Base-by-base conservation (phyloP, 345 rosid species). In the Gossypium rotundifolium region DNA sequence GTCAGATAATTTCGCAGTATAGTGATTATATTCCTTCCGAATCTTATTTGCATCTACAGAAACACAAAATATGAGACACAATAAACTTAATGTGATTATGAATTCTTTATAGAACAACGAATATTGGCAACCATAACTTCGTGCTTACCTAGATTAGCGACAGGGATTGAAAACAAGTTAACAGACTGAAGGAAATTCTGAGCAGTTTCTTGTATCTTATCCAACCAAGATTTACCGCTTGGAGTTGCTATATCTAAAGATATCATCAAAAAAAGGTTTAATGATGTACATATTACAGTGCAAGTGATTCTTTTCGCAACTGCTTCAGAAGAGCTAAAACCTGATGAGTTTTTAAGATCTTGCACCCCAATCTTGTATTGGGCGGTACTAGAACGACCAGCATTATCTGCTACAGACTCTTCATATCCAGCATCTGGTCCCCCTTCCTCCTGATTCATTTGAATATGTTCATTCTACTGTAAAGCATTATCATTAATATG, bases 321-420 rank as follows among this genome's bases (percentile, higher is more conserved):
- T 33, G 6, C 38, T 33, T 4, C 38, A 4, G 6, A 33, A 4
- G 38, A 33, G 38, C 38, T 33, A 33, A 33, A 33, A 33, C 38
- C 38, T 33, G 38, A 33, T 33, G 38, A 33, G 38, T 33, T 33
- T 33, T 33, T 33, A 33, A 33, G 38, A 33, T 33, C 38, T 33
- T 33, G 38, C 38, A 33, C 38, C 38, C 38, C 38, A 33, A 33
- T 33, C 38, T 33, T 33, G 38, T 33, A 33, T 33, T 33, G 38
- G 38, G 38, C 6, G 38, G 38, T 33, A 33, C 38, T 33, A 33
- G 38, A 33, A 33, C 6, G 38, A 33, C 38, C 38, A 46, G 79
- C 81, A 79, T 72, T 82, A 72, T 83, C 85, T 69, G 76, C 88
- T 59, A 40, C 51, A 23, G 79, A 80, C 57, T 73, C 67, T 65